These are phyloP conservation scores for Yamadazyma paraphyllophila DNA, from an alignment of 805 yeast genomes.

Conservation along the genomic window DNA sequence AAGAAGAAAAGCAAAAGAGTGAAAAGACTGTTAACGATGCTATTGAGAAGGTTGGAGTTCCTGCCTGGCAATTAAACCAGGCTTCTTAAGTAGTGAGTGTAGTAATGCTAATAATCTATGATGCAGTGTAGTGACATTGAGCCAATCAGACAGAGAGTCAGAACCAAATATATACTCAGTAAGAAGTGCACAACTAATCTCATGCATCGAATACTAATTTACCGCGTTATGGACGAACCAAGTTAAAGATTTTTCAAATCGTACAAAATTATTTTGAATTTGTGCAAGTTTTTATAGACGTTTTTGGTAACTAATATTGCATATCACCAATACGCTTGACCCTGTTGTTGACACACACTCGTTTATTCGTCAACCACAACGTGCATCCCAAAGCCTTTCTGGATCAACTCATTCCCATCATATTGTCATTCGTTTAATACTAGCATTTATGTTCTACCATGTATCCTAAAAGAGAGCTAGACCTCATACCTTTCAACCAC, in stretches of 20 bases:
- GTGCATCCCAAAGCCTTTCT: no score
- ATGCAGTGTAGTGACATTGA: no score
- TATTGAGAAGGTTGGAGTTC: constrained; percentile 40
- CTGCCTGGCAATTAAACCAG: constrained; percentile 41
- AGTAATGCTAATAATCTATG: not conserved
- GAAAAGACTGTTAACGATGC: constrained; percentile 26
- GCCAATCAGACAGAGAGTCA: no score
- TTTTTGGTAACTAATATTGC: not conserved
- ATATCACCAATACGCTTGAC: not conserved
- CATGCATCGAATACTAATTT: not conserved
- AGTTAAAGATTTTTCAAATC: constrained; percentile 5
- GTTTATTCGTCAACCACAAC: not conserved
- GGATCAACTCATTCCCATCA: not conserved
- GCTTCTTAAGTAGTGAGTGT: constrained; percentile 2
- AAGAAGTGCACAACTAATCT: not conserved
- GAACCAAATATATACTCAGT: no score
- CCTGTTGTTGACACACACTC: not conserved
- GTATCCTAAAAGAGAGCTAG: constrained; percentile 26
- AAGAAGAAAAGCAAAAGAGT: constrained; percentile 16
- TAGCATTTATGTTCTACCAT: constrained; percentile 5
- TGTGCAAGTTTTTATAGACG: not conserved
- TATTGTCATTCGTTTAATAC: constrained; percentile 6
- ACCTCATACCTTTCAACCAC: constrained; percentile 25
- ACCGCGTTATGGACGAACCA: constrained; percentile 8
- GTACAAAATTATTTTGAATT: not conserved